A percentile compares a stretch with the other conserved stretches of the same genome.
Conservation (phyloP, 495 filamentous ascomycete species). For the Penicillium dipodomyicola region DNA sequence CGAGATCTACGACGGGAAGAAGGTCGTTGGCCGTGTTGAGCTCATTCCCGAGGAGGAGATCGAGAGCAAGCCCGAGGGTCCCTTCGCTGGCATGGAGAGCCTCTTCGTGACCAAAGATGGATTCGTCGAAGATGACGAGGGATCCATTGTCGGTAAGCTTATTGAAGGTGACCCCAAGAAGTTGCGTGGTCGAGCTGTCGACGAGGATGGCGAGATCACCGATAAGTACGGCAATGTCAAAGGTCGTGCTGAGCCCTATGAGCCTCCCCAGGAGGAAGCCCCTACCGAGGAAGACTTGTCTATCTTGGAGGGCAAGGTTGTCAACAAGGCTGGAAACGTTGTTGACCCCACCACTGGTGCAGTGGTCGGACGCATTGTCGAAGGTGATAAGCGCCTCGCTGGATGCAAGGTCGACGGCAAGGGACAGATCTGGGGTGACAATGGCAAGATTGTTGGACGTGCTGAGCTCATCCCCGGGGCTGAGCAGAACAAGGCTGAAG, state of each 20-base stretch:
- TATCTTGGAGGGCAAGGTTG: constrained; percentile 71
- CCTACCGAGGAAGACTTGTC: constrained; percentile 58
- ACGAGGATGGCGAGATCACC: constrained; percentile 80
- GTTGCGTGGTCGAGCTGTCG: constrained; percentile 72
- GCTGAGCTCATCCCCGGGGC: constrained; percentile 77
- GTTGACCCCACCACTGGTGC: constrained; percentile 67
- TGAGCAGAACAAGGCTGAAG: constrained; percentile 68
- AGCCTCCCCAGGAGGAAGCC: constrained; percentile 53
- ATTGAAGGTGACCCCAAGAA: constrained; percentile 73
- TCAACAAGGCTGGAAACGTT: constrained; percentile 83
- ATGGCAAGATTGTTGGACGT: constrained; percentile 72
- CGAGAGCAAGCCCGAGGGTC: constrained; percentile 65
- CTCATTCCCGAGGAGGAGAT: constrained; percentile 70
- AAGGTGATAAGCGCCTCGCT: constrained; percentile 70
- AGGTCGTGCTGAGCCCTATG: constrained; percentile 70
- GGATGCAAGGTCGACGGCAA: constrained; percentile 80
- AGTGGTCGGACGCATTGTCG: constrained; percentile 71
- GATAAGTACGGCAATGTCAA: constrained; percentile 78
- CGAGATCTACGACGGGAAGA: constrained; percentile 69
- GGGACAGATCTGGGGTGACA: constrained; percentile 78
- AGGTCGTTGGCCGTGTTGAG: constrained; percentile 71
- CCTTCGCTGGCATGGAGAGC: constrained; percentile 73
- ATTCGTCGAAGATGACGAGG: constrained; percentile 66
- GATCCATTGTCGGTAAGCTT: constrained; percentile 67
- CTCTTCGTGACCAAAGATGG: constrained; percentile 67